Evolutionary conservation across 441 rosid genomes (phyloP), one percentile per base, ranked within the genome.

Genomic region (Erodium chrysanthum): DNA sequence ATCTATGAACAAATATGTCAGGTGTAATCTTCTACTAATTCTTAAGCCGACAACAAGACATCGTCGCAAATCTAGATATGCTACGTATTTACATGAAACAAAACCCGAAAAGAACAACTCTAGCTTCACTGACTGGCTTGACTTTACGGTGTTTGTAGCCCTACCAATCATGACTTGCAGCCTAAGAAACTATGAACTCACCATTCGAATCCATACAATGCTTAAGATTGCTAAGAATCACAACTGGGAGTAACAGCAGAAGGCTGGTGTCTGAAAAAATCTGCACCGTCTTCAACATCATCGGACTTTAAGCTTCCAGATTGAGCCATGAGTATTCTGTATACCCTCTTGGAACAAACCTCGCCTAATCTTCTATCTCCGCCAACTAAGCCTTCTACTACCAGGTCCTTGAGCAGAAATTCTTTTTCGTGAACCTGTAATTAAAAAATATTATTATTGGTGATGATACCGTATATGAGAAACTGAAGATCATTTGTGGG

Each of bases 261-360:
- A 18, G 70, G 70, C 25, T 76, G 59, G 56, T 66, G 70, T 52
- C 67, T 64, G 83, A 94, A 91, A 74, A 81, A 85, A 80, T 86
- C 96, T 35, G 97, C 96, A 77, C 97, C 99, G 12, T 85, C 84
- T 70, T 91, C 97, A 10, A 94, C 85, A 62, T 85, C 96, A 75
- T 89, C 96, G 14, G 97, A 88, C 80, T 79, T 88, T 70, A 87
- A 83, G 72, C 77, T 74, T 75, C 89, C 89, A 64, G 75, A 78
- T 65, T 80, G 84, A 79, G 99, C 92, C 95, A 91, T 87, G 12
- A 88, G 86, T 72, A 94, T 79, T 78, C 95, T 81, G 73, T 87
- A 91, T 66, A 95, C 87, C 70, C 97, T 82, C 82, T 88, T 91
- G 0, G 97, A 95, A 78, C 97, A 89, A 59, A 94, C 70, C 83